These are phyloP conservation scores for Neolecta irregularis DNA, from an alignment of 1,139 yeast genomes.

Conservation along the genomic window DNA sequence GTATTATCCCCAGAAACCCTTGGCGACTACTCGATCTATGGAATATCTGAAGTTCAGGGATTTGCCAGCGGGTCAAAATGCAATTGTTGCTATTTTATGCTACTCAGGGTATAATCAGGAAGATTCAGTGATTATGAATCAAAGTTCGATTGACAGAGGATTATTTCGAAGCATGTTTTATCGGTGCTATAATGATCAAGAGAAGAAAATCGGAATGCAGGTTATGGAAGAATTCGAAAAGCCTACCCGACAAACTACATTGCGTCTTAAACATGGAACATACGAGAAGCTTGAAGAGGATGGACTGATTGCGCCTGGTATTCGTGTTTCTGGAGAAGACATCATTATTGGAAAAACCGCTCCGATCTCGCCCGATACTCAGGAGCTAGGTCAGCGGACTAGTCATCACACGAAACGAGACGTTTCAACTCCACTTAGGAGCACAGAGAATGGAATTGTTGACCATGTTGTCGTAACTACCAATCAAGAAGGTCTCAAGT, in stretches of 20 bases:
- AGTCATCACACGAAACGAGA: constrained; percentile 96
- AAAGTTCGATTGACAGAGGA: constrained; percentile 92
- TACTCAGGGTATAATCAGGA: constrained; percentile 98
- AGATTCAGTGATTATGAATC: constrained; percentile 99
- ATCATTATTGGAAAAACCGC: constrained; percentile 96
- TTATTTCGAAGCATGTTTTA: constrained; percentile 87
- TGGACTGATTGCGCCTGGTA: constrained; percentile 96
- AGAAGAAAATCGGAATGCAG: constrained; percentile 95
- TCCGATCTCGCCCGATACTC: constrained; percentile 85
- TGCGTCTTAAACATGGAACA: constrained; percentile 93
- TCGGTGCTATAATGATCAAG: constrained; percentile 97
- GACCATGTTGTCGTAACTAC: constrained; percentile 95
- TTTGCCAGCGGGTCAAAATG: constrained; percentile 97
- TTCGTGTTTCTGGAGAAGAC: constrained; percentile 96
- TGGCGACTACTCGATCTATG: constrained; percentile 98
- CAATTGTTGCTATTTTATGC: constrained; percentile 94
- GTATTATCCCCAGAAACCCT: constrained; percentile 96
- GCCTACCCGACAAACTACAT: constrained; percentile 78
- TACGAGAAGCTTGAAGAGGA: constrained; percentile 96
- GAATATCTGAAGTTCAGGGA: constrained; percentile 94
- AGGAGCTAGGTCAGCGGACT: constrained; percentile 95
- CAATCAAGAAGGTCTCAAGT: constrained; percentile 93
- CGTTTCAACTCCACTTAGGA: constrained; percentile 92
- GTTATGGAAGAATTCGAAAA: constrained; percentile 29
- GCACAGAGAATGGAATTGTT: constrained; percentile 95